These are phyloP conservation scores for Cunninghamia lanceolata DNA, from an alignment of 75 land plant species.

Conservation along the genomic window DNA sequence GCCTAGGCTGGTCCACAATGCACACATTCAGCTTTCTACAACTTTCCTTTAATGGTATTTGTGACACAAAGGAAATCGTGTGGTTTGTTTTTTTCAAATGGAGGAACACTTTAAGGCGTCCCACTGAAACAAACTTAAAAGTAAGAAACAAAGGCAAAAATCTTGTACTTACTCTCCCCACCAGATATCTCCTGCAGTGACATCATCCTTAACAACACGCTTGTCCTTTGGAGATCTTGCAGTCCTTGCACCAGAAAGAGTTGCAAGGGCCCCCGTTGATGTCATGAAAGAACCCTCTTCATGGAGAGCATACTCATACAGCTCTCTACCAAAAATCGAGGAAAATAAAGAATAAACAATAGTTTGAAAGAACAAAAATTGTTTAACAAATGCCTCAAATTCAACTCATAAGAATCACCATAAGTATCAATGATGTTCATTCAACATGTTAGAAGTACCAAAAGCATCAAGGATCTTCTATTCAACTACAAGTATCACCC, in stretches of 20 bases:
- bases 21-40: background rate
- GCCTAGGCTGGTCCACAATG: too few species aligned
- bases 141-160: background rate
- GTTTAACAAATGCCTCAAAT: background rate
- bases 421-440: background rate
- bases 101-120: too few species aligned
- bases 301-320: slow-evolving; percentile 35
- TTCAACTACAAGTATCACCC: background rate
- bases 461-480: background rate
- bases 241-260: slow-evolving; percentile 33
- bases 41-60: background rate
- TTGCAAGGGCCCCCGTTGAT: slow-evolving; percentile 36
- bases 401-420: background rate
- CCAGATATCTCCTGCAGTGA: slow-evolving; percentile 30
- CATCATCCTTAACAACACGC: slow-evolving; percentile 34
- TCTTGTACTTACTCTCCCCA: slow-evolving; percentile 25
- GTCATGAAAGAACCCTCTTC: slow-evolving; percentile 46
- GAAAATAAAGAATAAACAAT: background rate
- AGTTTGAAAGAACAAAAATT: background rate
- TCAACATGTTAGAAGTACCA: too few species aligned
- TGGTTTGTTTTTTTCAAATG: too few species aligned
- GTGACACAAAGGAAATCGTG: background rate
- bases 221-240: slow-evolving; percentile 44
- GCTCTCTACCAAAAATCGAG: background rate
- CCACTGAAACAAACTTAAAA: background rate